Percentiles rank a stretch among this genome's conserved stretches.
These are phyloP conservation scores for Sporothrix protearum DNA, from an alignment of 2,329 filamentous ascomycete genomes.

Conservation along the genomic window DNA sequence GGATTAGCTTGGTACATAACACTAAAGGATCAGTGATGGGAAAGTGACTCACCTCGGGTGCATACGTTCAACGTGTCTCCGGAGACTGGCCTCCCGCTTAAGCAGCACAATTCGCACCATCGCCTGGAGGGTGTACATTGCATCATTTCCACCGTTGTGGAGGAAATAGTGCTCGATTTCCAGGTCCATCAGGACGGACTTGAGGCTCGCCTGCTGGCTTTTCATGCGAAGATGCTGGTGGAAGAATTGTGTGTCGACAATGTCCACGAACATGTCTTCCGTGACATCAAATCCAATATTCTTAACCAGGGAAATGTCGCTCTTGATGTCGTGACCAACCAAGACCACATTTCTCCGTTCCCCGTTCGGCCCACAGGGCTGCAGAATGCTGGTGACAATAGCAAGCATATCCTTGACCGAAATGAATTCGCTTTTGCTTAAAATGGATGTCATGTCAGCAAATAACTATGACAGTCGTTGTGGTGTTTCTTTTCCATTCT, in stretches of 20 bases:
- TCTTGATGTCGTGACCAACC: slow-evolving; percentile 68
- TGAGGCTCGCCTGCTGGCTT: slow-evolving; percentile 54
- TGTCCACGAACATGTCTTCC: slow-evolving; percentile 56
- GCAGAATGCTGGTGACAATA: slow-evolving; percentile 33
- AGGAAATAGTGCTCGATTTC: slow-evolving; percentile 60
- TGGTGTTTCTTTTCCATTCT: slow-evolving; percentile 33
- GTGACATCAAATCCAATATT: slow-evolving; percentile 60
- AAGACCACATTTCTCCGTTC: slow-evolving; percentile 56
- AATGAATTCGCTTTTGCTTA: slow-evolving; percentile 36
- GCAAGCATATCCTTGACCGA: slow-evolving; percentile 35
- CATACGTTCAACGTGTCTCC: slow-evolving; percentile 20
- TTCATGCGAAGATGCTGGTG: slow-evolving; percentile 61
- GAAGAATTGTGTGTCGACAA: slow-evolving; percentile 69
- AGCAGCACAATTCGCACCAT: slow-evolving; percentile 59
- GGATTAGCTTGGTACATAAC: neutral
- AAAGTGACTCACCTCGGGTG: neutral
- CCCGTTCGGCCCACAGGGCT: slow-evolving; percentile 12
- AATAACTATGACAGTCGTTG: neutral
- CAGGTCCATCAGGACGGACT: slow-evolving; percentile 59
- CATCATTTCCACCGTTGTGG: slow-evolving; percentile 90
- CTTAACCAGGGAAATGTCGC: slow-evolving; percentile 67
- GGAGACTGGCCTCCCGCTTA: slow-evolving; percentile 33
- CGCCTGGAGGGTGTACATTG: slow-evolving; percentile 71
- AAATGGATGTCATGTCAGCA: neutral
- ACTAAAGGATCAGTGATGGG: neutral